These are phyloP conservation scores for Oryza australiensis DNA, from an alignment of 176 grass and related monocot genomes.

Conservation along the genomic window DNA sequence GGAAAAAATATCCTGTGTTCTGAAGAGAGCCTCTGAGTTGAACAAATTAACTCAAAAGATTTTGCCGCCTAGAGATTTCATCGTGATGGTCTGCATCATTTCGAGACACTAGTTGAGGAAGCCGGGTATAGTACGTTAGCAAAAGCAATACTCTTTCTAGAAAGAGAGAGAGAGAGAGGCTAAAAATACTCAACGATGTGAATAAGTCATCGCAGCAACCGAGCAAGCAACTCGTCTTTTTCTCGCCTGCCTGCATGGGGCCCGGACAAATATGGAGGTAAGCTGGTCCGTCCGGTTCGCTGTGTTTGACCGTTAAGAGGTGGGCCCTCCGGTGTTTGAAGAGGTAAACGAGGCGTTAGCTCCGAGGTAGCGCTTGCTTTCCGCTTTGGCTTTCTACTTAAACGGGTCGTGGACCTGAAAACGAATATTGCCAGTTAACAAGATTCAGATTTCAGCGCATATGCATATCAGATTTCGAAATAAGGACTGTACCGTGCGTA, in stretches of 20 bases:
- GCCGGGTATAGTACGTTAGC: neutral
- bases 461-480: too few relatives aligned
- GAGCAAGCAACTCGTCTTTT: neutral
- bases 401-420: neutral
- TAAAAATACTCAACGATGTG: neutral
- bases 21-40: neutral
- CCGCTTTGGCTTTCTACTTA: neutral
- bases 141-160: constrained; percentile 45
- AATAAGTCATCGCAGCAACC: constrained; percentile 34
- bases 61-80: neutral
- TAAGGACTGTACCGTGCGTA: too few relatives aligned
- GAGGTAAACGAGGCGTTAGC: constrained; percentile 7
- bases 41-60: too few relatives aligned
- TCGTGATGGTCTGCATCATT: constrained; percentile 1
- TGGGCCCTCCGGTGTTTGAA: neutral
- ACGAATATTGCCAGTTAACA: too few relatives aligned
- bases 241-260: neutral
- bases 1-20: neutral
- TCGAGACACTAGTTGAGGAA: neutral
- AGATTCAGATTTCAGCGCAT: too few relatives aligned
- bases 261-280: neutral
- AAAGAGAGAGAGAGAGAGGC: constrained; percentile 35
- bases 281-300: constrained; percentile 41
- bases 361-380: neutral
- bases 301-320: constrained; percentile 17